phyloP scores from a whole-genome alignment of 345 rosid species.

The Lumnitzera littorea region DNA sequence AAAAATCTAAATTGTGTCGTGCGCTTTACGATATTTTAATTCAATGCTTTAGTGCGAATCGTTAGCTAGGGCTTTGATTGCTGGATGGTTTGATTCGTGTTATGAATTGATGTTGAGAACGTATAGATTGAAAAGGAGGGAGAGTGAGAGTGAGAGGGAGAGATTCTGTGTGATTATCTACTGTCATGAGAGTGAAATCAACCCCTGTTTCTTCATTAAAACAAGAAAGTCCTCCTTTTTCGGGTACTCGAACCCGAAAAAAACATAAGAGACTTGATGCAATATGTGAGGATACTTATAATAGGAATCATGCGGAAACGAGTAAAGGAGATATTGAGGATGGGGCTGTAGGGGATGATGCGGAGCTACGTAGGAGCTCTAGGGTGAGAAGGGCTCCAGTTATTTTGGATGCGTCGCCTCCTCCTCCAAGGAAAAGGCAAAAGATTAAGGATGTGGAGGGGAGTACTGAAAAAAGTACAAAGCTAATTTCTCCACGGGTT shows the following conservation, averaged over 20 bases:
- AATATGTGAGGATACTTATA: constrained; percentile 69
- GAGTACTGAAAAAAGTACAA: constrained; percentile 12
- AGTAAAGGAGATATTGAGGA: constrained; percentile 19
- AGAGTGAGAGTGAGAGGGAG: too few species aligned
- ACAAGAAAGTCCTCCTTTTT: constrained; percentile 19
- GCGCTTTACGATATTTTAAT: too few species aligned
- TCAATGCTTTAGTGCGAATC: too few species aligned
- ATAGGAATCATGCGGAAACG: constrained; percentile 53
- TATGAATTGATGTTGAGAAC: too few species aligned
- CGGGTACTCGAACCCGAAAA: constrained; percentile 53
- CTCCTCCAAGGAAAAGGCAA: constrained; percentile 53
- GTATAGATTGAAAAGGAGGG: background rate
- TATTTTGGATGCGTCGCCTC: constrained; percentile 74
- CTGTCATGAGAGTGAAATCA: constrained; percentile 61
- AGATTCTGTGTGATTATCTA: constrained; percentile 1
- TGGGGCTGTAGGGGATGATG: constrained; percentile 20
- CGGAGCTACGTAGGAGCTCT: constrained; percentile 70
- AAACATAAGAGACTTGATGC: constrained; percentile 91
- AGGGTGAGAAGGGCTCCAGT: constrained; percentile 62
- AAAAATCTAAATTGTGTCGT: too few species aligned
- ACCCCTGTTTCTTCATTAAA: constrained; percentile 34
- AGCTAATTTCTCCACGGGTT: background rate
- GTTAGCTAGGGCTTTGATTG: too few species aligned
- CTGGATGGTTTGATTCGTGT: too few species aligned
- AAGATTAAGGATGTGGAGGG: constrained; percentile 21